Evolutionary conservation across 2,329 filamentous ascomycete species (phyloP), one percentile per base, ranked within the genome.

Genomic region (Fusarium continuum): DNA sequence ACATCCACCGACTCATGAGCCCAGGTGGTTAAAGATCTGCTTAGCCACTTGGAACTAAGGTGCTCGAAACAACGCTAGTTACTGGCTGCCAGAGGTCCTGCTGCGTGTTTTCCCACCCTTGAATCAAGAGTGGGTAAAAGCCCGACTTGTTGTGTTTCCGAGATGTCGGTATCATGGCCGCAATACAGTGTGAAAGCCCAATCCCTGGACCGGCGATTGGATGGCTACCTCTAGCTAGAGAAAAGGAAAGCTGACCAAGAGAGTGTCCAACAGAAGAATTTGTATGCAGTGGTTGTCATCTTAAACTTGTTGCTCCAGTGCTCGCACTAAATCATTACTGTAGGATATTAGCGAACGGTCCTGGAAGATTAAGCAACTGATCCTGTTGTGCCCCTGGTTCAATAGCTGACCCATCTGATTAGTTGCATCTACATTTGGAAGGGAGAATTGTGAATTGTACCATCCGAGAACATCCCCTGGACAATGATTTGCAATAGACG

Each of bases 101-200:
- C 46, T 63, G 64, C 45, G 38, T 43, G 17, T 39, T 45, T 51
- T 38, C 35, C 28, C 44, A 38, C 39, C 55, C 51, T 70, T 61
- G 65, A 56, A 53, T 36, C 34, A 32, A 54, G 44, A 60, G 68
- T 70, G 68, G 68, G 61, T 65, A 52, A 62, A n/a, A 45, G 57
- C 38, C 59, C 66, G 68, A 68, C 61, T 70, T 58, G 58, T 56
- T 54, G 53, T 65, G 66, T 69, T 70, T 70, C 68, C 68, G 68
- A 69, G 40, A 70, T 70, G 56, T 67, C 61, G 65, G 67, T 70
- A 70, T 63, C 64, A 26, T 38, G 47, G 25, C 34, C 35, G 20
- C 34, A 38, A 38, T 36, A 56, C 50, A 54, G 50, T 40, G 31
- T 9, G 29, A 19, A 9, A n/a, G 23, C 28, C 31, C 23, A 63